Evolutionary conservation across 805 yeast species (phyloP).

Genomic region (Lachancea nothofagi): DNA sequence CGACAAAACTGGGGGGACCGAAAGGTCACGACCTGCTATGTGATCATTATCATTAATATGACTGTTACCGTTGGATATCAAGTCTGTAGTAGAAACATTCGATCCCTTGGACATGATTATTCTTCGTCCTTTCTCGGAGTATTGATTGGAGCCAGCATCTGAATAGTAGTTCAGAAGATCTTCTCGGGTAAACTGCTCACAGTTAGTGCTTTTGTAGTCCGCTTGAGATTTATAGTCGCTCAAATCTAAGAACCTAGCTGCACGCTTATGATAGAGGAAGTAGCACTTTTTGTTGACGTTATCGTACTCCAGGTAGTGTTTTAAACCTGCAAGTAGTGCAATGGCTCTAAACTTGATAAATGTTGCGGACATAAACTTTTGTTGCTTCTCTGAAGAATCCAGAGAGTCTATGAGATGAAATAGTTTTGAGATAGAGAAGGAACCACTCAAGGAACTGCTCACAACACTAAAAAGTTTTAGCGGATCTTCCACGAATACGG

Average conservation of each 20-base stretch:
- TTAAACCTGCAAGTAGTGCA: constrained; percentile 31
- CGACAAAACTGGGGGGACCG: constrained; percentile 1
- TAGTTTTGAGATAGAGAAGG: constrained; percentile 19
- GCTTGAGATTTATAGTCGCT: constrained; percentile 26
- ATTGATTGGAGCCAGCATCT: constrained; percentile 28
- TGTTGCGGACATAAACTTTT: constrained; percentile 19
- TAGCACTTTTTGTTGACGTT: constrained; percentile 18
- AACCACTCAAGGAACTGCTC: constrained; percentile 19
- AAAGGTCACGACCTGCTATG: neutral
- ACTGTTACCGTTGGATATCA: constrained; percentile 16
- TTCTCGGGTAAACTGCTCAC: constrained; percentile 21
- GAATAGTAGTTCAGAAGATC: constrained; percentile 32
- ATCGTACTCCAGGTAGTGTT: constrained; percentile 22
- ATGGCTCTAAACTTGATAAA: constrained; percentile 25
- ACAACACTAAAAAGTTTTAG: constrained; percentile 20
- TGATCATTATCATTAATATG: constrained; percentile 9
- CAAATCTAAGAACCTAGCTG: constrained; percentile 25
- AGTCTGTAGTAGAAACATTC: constrained; percentile 23
- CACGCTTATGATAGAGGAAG: constrained; percentile 28
- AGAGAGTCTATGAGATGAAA: constrained; percentile 16
- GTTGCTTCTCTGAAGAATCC: constrained; percentile 12
- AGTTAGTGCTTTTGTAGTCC: constrained; percentile 16
- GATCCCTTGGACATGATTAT: constrained; percentile 21
- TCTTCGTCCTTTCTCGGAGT: constrained; percentile 27
- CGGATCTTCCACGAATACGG: constrained; percentile 15